Evolutionary conservation across 2,329 filamentous ascomycete genomes (phyloP), one percentile per base, ranked within the genome.

Genomic region (Coniella vitis): DNA sequence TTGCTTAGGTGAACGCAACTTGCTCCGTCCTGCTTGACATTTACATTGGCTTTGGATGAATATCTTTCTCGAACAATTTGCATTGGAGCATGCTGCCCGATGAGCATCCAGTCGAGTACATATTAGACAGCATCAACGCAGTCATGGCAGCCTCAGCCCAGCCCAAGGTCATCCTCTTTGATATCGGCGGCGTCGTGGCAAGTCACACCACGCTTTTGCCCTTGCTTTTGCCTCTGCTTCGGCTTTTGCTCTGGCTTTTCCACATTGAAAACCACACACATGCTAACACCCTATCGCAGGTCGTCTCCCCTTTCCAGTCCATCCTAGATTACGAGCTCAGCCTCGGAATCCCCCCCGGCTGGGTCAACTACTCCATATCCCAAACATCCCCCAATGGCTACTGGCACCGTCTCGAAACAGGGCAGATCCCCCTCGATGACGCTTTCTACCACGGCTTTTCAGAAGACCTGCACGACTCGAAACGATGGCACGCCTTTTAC

Each of bases 121-220:
- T 66, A 17, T 52, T 66, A 10, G 58, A 61, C 49, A 60, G 55
- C 22, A 58, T 67, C 41, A 59, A 61, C 51, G 52, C 36, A 32
- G 56, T 60, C 34, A 76, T 77, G 73, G 55, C 69, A 8, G 55
- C 60, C 38, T 62, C 61, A 36, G 72, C 68, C 49, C 72, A 73
- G 50, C 86, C 87, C 25, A 86, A 86, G 58, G 87, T 87, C 48
- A 71, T 94, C 29, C 74, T 98, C 19, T 97, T 97, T 65, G 93
- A 98, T 68, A 93, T 98, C 58, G 93, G 93, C 35, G 93, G 93
- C 54, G 93, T 98, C 58, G 94, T 89, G 75, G 91, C 95, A 84
- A 75, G 88, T 82, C 21, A 31, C 8, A 4, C 3, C 19, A 2
- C 10, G 9, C 19, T 17, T 14, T 21, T 10, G 2, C n/a, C 20